Conservation (phyloP, 768 basidiomycete species). For the Leccinum aurantiacum region DNA sequence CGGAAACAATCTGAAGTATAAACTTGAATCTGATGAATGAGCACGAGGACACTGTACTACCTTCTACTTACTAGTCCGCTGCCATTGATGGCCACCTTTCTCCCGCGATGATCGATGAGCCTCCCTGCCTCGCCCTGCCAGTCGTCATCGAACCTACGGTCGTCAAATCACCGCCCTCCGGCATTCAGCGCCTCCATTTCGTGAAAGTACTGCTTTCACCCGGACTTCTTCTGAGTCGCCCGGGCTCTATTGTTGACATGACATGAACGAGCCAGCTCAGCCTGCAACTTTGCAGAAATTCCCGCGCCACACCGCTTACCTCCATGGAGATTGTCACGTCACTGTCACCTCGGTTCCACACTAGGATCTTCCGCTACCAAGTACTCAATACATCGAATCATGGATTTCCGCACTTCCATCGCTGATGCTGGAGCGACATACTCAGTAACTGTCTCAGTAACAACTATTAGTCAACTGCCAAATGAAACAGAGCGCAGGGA, state of each 20-base stretch:
- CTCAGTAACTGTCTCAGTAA: neutral
- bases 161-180: neutral
- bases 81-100: neutral
- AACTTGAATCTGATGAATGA: neutral
- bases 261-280: no score
- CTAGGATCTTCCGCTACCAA: neutral
- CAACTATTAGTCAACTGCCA: neutral
- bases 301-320: neutral
- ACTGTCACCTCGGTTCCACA: neutral
- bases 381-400: neutral
- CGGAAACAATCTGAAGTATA: no score
- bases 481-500: neutral
- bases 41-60: neutral
- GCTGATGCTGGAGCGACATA: neutral
- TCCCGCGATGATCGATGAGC: neutral
- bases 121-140: neutral
- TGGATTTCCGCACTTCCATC: neutral
- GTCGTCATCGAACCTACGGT: neutral
- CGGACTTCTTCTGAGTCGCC: neutral
- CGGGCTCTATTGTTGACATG: neutral
- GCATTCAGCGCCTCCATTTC: neutral
- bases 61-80: neutral
- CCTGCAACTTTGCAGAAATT: neutral
- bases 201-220: neutral
- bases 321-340: no score